Evolutionary conservation across 2,329 filamentous ascomycete genomes (phyloP).

Genomic region (Parastagonospora avenae): DNA sequence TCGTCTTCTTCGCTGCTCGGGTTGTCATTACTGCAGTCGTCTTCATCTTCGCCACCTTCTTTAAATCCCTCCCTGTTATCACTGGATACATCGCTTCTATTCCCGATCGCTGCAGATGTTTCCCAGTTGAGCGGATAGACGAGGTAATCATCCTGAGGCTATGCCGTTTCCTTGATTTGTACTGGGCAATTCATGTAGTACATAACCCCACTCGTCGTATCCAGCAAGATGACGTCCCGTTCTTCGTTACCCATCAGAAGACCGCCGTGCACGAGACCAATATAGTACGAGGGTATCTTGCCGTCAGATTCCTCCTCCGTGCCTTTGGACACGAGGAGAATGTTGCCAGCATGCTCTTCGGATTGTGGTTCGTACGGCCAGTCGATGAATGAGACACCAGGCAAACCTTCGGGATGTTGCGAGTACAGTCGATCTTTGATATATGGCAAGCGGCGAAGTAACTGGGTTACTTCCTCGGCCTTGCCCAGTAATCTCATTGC

Average conservation of each 20-base stretch:
- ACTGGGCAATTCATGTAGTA: constrained; percentile 2
- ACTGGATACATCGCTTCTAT: too few relatives aligned
- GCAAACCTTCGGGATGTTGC: too few relatives aligned
- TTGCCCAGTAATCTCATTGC: too few relatives aligned
- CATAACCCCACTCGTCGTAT: neutral
- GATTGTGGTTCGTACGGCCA: too few relatives aligned
- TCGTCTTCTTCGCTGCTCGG: neutral
- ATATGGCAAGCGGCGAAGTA: too few relatives aligned
- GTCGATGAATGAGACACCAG: too few relatives aligned
- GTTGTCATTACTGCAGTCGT: too few relatives aligned
- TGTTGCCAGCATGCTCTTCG: neutral
- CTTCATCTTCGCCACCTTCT: neutral
- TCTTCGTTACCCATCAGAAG: neutral
- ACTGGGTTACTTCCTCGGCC: too few relatives aligned
- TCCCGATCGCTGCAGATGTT: neutral
- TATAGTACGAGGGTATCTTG: neutral
- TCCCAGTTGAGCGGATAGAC: neutral
- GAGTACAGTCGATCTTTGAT: too few relatives aligned
- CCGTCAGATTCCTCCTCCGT: neutral
- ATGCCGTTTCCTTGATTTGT: neutral
- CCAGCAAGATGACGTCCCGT: constrained; percentile 1
- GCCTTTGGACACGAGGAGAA: neutral
- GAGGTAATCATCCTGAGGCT: neutral
- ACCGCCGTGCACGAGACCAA: neutral
- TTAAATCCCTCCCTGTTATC: too few relatives aligned